Evolutionary conservation across 768 basidiomycete species (phyloP).

Genomic region (Kwoniella heveanensis): DNA sequence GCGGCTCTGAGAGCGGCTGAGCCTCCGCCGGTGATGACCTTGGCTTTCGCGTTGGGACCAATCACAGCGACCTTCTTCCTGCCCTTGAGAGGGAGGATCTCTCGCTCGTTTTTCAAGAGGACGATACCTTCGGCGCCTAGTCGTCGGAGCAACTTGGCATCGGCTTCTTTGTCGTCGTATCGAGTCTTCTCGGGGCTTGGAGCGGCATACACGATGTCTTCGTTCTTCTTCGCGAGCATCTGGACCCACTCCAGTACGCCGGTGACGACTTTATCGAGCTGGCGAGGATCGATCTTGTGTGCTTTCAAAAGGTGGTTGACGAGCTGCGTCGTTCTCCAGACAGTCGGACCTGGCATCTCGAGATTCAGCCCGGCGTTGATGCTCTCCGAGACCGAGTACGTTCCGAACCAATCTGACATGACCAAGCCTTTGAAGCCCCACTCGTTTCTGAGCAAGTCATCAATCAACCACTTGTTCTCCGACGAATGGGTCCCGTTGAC

Average conservation of each 20-base stretch:
- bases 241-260: conserved; percentile 70
- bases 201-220: conserved; percentile 65
- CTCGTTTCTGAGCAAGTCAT: conserved; percentile 67
- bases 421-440: conserved; percentile 74
- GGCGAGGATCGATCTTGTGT: conserved; percentile 58
- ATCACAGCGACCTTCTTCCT: conserved; percentile 66
- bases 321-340: conserved; percentile 17
- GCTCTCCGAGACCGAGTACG: conserved; percentile 66
- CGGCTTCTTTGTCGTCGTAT: conserved; percentile 55
- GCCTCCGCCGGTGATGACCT: conserved; percentile 64
- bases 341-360: conserved; percentile 58
- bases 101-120: conserved; percentile 65
- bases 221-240: conserved; percentile 66
- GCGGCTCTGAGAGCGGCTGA: conserved; percentile 71
- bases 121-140: conserved; percentile 69
- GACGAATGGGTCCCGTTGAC: conserved; percentile 73
- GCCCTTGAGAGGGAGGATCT: conserved; percentile 61
- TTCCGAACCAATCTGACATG: conserved; percentile 83
- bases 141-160: conserved; percentile 64
- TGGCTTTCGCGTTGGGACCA: conserved; percentile 64
- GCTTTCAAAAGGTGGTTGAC: conserved; percentile 31
- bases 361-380: conserved; percentile 79
- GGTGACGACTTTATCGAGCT: conserved; percentile 60
- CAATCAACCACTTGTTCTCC: conserved; percentile 66
- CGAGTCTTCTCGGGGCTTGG: conserved; percentile 27